Conservation (phyloP, 306 rosid genomes). For the Gastrolobium villosum region DNA sequence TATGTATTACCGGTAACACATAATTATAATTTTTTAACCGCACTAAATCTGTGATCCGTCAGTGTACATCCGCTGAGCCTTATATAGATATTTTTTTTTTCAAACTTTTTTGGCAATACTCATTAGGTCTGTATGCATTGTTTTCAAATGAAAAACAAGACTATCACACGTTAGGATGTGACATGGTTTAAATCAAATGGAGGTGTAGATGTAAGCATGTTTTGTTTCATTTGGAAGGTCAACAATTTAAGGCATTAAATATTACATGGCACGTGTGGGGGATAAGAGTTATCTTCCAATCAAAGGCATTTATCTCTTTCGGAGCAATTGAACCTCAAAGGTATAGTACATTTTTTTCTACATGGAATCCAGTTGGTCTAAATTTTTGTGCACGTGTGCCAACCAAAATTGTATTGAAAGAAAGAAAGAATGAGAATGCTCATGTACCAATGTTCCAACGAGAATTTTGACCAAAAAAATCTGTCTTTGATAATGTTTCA, state of each 20-base stretch:
- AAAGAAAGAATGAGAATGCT: background rate
- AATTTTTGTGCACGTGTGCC: conserved; percentile 41
- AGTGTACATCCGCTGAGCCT: too few relatives aligned
- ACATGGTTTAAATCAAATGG: background rate
- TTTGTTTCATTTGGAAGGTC: conserved; percentile 23
- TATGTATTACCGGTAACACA: too few relatives aligned
- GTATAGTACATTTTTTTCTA: background rate
- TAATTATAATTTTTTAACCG: too few relatives aligned
- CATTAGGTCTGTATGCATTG: background rate
- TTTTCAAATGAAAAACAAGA: background rate
- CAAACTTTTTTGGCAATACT: background rate
- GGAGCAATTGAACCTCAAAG: background rate
- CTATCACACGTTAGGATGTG: background rate
- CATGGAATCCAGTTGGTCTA: background rate
- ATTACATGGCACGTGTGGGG: conserved; percentile 37
- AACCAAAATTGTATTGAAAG: conserved; percentile 1
- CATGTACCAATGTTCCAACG: background rate
- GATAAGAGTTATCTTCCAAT: background rate
- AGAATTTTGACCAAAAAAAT: background rate
- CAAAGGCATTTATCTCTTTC: background rate
- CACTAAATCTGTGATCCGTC: too few relatives aligned
- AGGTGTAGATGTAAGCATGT: background rate
- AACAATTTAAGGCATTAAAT: background rate
- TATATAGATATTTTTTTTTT: background rate
- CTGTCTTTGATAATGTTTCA: too few relatives aligned